These are phyloP conservation scores for Sporothrix globosa DNA, from an alignment of 2,329 filamentous ascomycete species.

Conservation along the genomic window DNA sequence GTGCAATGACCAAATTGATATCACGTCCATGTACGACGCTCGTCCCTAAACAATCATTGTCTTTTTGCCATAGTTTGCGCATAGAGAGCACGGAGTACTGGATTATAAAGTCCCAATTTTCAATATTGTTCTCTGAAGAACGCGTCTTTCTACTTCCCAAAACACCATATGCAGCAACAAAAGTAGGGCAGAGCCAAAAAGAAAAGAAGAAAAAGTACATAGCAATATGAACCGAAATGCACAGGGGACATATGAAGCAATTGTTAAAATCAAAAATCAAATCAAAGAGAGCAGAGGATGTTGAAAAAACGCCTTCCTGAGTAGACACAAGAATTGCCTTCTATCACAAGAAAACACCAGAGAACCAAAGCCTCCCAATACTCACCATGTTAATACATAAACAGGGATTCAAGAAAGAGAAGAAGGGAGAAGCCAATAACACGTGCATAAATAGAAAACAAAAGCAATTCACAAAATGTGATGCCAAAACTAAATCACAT, in stretches of 20 bases:
- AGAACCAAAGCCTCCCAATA: background rate
- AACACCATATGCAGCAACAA: background rate
- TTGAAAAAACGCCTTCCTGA: background rate
- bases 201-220: background rate
- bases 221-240: background rate
- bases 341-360: slow-evolving; percentile 7
- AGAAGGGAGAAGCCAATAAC: background rate
- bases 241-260: background rate
- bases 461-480: background rate
- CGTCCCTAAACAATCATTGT: too few relatives aligned
- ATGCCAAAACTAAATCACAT: background rate
- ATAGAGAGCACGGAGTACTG: background rate
- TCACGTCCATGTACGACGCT: background rate
- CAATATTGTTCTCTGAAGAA: slow-evolving; percentile 11
- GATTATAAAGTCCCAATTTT: background rate
- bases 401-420: background rate
- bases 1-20: background rate
- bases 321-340: background rate
- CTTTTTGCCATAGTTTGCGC: background rate
- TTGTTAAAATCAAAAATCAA: background rate
- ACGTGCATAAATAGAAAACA: background rate
- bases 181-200: background rate
- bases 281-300: background rate
- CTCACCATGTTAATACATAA: slow-evolving; percentile 9
- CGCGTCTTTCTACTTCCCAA: background rate